Percentiles rank a stretch among this genome's conserved stretches.
phyloP scores from a whole-genome alignment of 1,284 basidiomycete species.

The Trichosporon inkin region DNA sequence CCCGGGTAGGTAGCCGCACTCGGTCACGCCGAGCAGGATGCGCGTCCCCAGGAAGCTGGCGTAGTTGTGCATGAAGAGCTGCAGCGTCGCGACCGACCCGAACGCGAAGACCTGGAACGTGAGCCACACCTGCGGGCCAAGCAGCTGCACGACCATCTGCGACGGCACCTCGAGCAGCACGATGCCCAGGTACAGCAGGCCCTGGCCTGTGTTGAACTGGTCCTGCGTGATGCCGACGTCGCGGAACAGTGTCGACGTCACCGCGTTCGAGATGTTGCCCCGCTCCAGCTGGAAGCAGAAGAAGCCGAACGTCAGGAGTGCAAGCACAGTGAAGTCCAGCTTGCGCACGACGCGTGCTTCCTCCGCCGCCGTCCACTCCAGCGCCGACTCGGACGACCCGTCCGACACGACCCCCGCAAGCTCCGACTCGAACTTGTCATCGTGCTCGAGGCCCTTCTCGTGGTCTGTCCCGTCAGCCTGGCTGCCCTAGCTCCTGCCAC shows the following conservation, averaged over 20 bases:
- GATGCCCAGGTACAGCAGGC: slow-evolving; percentile 41
- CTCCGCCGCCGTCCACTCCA: slow-evolving; percentile 15
- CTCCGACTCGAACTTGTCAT: background rate
- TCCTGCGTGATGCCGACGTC: slow-evolving; percentile 38
- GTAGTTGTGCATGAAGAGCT: slow-evolving; percentile 28
- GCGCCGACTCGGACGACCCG: background rate
- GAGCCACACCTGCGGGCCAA: slow-evolving; percentile 36
- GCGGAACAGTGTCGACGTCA: slow-evolving; percentile 13
- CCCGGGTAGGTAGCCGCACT: slow-evolving; percentile 27
- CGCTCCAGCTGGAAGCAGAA: slow-evolving; percentile 39
- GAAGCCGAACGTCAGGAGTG: slow-evolving; percentile 38
- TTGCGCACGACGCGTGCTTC: slow-evolving; percentile 21
- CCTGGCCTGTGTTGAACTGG: slow-evolving; percentile 42
- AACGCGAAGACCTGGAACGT: slow-evolving; percentile 31
- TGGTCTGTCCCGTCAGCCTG: background rate
- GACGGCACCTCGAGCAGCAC: slow-evolving; percentile 43
- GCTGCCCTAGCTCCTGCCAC: too few relatives aligned
- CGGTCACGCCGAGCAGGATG: slow-evolving; percentile 27
- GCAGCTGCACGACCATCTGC: slow-evolving; percentile 29
- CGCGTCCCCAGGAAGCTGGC: slow-evolving; percentile 28
- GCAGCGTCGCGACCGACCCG: slow-evolving; percentile 32
- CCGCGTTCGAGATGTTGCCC: slow-evolving; percentile 15
- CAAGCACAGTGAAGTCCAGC: slow-evolving; percentile 23
- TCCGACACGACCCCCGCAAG: background rate
- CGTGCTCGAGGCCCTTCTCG: background rate